phyloP scores from a whole-genome alignment of 768 basidiomycete genomes.

The Leucocoprinus birnbaumii region DNA sequence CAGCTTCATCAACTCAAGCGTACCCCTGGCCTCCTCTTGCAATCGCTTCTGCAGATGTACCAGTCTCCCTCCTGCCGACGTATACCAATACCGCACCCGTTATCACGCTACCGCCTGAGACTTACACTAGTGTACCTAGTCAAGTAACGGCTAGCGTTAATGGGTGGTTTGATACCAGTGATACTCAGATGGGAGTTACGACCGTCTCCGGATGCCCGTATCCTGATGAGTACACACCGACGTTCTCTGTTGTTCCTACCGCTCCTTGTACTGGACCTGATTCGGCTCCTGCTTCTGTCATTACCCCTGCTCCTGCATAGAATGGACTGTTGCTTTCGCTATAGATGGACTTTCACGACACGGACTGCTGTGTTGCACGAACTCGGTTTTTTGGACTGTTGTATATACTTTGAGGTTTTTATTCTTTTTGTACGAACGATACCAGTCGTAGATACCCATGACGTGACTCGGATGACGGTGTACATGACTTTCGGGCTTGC shows the following conservation, averaged over 20 bases:
- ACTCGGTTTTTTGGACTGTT: too few species aligned
- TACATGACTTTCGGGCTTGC: background rate
- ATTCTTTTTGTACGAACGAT: background rate
- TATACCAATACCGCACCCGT: conserved; percentile 61
- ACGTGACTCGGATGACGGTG: background rate
- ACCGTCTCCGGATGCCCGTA: conserved; percentile 45
- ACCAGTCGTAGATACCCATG: background rate
- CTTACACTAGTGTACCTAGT: conserved; percentile 28
- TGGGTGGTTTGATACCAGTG: conserved; percentile 44
- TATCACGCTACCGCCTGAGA: conserved; percentile 40
- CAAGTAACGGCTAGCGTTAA: conserved; percentile 31
- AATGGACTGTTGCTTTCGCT: too few species aligned
- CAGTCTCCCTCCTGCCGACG: conserved; percentile 42
- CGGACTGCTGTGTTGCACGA: too few species aligned
- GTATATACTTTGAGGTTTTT: background rate
- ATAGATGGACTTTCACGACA: too few species aligned
- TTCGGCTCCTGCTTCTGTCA: background rate
- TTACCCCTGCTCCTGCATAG: too few species aligned
- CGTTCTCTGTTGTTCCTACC: conserved; percentile 20
- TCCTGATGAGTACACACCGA: conserved; percentile 30
- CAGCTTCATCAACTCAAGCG: conserved; percentile 28
- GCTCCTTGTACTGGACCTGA: conserved; percentile 22
- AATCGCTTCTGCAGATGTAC: conserved; percentile 38
- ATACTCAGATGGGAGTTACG: conserved; percentile 34
- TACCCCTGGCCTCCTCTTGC: conserved; percentile 56